phyloP scores from a whole-genome alignment of 2,329 filamentous ascomycete species.

The Cucurbitaria berberidis region DNA sequence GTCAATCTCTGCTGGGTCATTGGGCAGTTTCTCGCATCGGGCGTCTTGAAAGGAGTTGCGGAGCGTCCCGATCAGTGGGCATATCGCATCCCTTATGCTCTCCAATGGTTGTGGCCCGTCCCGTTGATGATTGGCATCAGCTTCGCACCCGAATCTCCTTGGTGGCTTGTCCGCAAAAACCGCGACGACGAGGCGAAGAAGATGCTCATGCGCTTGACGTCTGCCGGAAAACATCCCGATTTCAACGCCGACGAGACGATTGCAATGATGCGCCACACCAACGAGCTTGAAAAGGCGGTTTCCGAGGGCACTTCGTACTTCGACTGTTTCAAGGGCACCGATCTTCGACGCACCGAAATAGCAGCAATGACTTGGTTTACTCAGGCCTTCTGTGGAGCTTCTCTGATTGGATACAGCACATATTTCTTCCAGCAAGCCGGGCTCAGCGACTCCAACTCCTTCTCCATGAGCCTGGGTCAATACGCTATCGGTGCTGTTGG shows the following conservation, averaged over 20 bases:
- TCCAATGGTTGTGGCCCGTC: slow-evolving; percentile 79
- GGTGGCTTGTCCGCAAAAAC: slow-evolving; percentile 75
- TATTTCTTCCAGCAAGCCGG: slow-evolving; percentile 59
- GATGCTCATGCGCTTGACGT: slow-evolving; percentile 69
- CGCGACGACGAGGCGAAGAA: slow-evolving; percentile 69
- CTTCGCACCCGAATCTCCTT: slow-evolving; percentile 73
- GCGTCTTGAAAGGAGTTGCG: slow-evolving; percentile 71
- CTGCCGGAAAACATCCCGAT: slow-evolving; percentile 52
- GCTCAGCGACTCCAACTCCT: slow-evolving; percentile 50
- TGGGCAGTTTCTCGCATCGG: slow-evolving; percentile 74
- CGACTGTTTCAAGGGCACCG: slow-evolving; percentile 84
- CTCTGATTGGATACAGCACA: slow-evolving; percentile 49
- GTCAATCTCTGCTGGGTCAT: slow-evolving; percentile 79
- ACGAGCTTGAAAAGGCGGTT: slow-evolving; percentile 76
- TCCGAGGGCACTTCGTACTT: slow-evolving; percentile 71
- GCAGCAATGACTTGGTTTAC: slow-evolving; percentile 59
- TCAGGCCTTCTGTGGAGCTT: slow-evolving; percentile 50
- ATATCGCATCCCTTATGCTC: slow-evolving; percentile 69
- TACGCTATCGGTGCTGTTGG: slow-evolving; percentile 65
- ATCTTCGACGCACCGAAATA: slow-evolving; percentile 79
- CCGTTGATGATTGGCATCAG: slow-evolving; percentile 70
- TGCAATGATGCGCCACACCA: slow-evolving; percentile 91
- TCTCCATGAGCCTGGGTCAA: slow-evolving; percentile 59
- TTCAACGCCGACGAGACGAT: slow-evolving; percentile 62
- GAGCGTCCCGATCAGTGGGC: slow-evolving; percentile 70